Evolutionary conservation across 1,284 basidiomycete species (phyloP).

Genomic region (Xerocomus nothofagi): DNA sequence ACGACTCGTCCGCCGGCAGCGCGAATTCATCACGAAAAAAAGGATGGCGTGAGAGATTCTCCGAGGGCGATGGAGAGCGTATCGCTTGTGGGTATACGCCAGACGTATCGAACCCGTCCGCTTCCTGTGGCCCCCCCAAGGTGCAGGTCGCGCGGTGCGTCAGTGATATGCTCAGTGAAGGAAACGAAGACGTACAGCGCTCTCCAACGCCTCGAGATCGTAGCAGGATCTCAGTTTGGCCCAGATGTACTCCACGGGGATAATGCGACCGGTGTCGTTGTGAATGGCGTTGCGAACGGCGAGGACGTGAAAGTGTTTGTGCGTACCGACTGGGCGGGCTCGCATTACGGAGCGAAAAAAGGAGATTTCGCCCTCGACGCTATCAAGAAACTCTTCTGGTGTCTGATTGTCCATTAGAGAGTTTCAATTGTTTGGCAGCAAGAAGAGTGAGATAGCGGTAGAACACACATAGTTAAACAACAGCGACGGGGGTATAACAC

Average conservation of each 20-base stretch:
- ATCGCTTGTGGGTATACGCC: constrained; percentile 49
- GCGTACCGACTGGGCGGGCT: constrained; percentile 73
- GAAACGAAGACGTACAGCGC: constrained; percentile 48
- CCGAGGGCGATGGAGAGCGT: constrained; percentile 61
- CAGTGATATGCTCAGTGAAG: constrained; percentile 6
- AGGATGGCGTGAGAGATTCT: constrained; percentile 65
- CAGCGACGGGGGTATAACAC: constrained; percentile 32
- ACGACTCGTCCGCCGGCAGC: constrained; percentile 57
- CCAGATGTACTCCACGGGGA: constrained; percentile 71
- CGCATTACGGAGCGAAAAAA: constrained; percentile 79
- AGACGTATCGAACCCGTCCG: constrained; percentile 58
- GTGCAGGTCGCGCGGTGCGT: not conserved
- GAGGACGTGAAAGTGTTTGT: constrained; percentile 77
- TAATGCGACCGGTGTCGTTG: constrained; percentile 64
- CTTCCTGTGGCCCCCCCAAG: constrained; percentile 49
- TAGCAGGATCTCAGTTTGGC: constrained; percentile 70
- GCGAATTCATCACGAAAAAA: constrained; percentile 69
- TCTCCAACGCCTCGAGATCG: constrained; percentile 75
- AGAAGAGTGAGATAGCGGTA: constrained; percentile 14
- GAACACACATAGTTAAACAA: constrained; percentile 27
- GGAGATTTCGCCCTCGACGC: constrained; percentile 75
- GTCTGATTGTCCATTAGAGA: constrained; percentile 36
- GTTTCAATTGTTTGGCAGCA: constrained; percentile 25
- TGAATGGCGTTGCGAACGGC: constrained; percentile 69
- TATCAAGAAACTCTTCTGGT: constrained; percentile 53